Base-by-base conservation (phyloP, 257 asterid genomes). In the Plantago major region DNA sequence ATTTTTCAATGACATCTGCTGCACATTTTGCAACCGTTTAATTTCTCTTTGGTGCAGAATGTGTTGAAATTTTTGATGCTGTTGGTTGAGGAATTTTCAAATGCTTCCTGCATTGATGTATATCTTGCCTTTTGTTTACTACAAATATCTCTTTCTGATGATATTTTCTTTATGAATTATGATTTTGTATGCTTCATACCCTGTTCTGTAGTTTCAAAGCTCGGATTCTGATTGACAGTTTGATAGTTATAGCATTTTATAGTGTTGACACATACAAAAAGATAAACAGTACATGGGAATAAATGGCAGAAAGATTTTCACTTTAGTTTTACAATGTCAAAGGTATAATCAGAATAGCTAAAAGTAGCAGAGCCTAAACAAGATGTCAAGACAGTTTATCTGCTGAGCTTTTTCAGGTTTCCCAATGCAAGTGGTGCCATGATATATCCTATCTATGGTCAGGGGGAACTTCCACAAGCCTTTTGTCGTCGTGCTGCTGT, bases 401-500 rank as follows among this genome's bases (percentile, higher is more conserved):
- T 17, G 17, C 61, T 66, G 7, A n/a, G 60, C 66, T 65, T 43
- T 63, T 65, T n/a, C 65, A 92, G 99, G 86, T 92, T 92, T 76
- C 70, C 90, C 64, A 79, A 84, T 78, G 97, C 95, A 60, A 80
- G 79, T 67, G 95, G 99, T 66, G 97, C 96, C 58, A 74, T 89
- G 86, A 81, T 89, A 67, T 92, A 89, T 72, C 97, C 99, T 64
- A 77, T 89, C 28, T 84, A 87, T 37, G 99, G 97, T 57, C 99
- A 86, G 71, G 97, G 97, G 66, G 96, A 86, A 75, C 85, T 92
- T 63, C 89, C 96, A 51, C 96, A 89, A 77, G 91, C 99, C 38
- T 92, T 92, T 78, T 89, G 97, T 76, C 94, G 97, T 14, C 94
- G 97, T 67, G 96, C 97, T 78, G 99, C 96, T 49, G 99, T 92